Base-by-base conservation (phyloP, 257 asterid species). In the Henckelia pumila region DNA sequence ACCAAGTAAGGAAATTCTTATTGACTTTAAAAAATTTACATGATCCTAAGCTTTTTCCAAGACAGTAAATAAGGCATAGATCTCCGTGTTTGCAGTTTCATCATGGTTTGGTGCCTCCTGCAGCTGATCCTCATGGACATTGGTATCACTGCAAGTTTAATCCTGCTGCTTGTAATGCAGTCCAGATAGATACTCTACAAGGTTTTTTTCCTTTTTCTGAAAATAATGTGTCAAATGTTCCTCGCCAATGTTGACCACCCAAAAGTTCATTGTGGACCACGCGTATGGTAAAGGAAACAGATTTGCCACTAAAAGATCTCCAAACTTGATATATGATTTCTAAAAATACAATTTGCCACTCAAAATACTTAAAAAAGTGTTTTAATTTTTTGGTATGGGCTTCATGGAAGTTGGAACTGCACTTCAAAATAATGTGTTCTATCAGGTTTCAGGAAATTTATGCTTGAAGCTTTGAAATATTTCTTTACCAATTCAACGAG, bases 61-160 rank as follows among this genome's bases (percentile, higher is more conserved):
- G 37, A 32, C 21, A n/a, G 33, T 26, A 33, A 29, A 59, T 52
- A 64, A 58, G 67, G 25, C 67, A 56, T 22, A 55, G 49, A 60
- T 49, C 50, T 67, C 21, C 53, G 17, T 64, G 40, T 66, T 63
- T 33, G 65, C 88, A 93, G 98, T 79, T 93, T 69, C 91, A 82
- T 79, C 94, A 90, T 79, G 77, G 70, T 65, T 69, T 93, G 85
- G 98, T 88, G 64, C 97, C 98, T 26, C 87, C 97, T 63, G 79
- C 94, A 66, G 89, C 95, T 63, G 97, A 93, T 83, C 95, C 89
- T 58, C 77, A 73, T n/a, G 94, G 98, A 4, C 94, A 86, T 67
- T 93, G 98, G 98, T 78, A 81, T 64, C 95, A 74, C 57, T 93
- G 98, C 91, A 88, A 86, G 80, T 78, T 78, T 20, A 75, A 82